A percentile compares a stretch with the other conserved stretches of the same genome.
Conservation (phyloP, 2,329 filamentous ascomycete genomes). For the Trichoderma simmonsii region DNA sequence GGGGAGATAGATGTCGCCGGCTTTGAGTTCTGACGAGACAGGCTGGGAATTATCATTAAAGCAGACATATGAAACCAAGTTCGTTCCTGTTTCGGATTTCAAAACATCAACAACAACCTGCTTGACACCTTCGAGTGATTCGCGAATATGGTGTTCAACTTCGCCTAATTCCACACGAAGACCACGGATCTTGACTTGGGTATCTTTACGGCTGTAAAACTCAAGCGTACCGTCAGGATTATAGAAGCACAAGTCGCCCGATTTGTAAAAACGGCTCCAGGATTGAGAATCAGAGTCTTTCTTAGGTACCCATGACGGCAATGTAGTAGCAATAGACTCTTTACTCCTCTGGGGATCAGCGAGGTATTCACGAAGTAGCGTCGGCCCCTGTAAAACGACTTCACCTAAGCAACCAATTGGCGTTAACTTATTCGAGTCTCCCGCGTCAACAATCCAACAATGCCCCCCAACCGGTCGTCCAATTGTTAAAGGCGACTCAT, state of each 20-base stretch:
- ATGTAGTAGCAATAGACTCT: background rate
- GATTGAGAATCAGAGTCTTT: background rate
- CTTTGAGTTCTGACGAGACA: background rate
- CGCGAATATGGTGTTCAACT: constrained; percentile 22
- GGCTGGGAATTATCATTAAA: background rate
- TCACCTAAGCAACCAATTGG: constrained; percentile 16
- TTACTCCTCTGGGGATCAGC: constrained; percentile 5
- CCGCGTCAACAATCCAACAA: background rate
- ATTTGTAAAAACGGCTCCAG: constrained; percentile 38
- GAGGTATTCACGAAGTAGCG: constrained; percentile 10
- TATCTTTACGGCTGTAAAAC: constrained; percentile 52
- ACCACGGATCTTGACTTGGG: constrained; percentile 58
- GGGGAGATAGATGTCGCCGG: background rate
- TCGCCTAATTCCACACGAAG: constrained; percentile 50
- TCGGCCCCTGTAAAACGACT: constrained; percentile 14
- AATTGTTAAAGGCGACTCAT: background rate
- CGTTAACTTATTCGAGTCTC: background rate
- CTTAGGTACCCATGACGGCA: constrained; percentile 3
- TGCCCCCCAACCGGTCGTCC: constrained; percentile 13
- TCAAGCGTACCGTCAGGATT: constrained; percentile 38
- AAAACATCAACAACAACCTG: constrained; percentile 18
- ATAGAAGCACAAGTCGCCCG: constrained; percentile 46
- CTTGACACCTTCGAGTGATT: background rate
- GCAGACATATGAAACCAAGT: constrained; percentile 4
- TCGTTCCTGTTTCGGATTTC: background rate